A percentile compares a stretch with the other conserved stretches of the same genome.
Evolutionary conservation across 2,329 filamentous ascomycete species (phyloP).

Genomic region (Xylariaceae sp.): DNA sequence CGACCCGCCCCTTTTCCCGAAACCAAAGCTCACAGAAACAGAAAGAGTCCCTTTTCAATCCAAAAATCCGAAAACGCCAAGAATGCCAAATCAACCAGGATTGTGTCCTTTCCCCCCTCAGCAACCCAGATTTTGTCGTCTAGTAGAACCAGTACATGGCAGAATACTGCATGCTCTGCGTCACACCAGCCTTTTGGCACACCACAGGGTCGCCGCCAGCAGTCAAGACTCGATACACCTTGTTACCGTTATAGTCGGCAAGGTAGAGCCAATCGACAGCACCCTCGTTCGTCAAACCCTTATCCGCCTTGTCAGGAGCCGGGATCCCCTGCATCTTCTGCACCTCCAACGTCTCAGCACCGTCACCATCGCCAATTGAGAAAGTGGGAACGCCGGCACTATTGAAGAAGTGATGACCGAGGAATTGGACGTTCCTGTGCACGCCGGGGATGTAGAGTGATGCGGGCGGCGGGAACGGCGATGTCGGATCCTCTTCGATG

Average conservation of each 20-base stretch:
- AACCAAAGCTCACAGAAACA: not conserved
- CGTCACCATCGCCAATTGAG: constrained; percentile 40
- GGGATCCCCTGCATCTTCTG: constrained; percentile 46
- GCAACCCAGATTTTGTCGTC: not conserved
- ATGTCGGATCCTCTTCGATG: constrained; percentile 33
- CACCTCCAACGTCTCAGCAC: constrained; percentile 39
- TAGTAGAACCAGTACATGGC: constrained; percentile 55
- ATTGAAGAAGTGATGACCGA: constrained; percentile 67
- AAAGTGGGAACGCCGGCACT: constrained; percentile 52
- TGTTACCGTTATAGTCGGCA: constrained; percentile 36
- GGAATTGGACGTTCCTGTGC: constrained; percentile 35
- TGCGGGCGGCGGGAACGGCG: constrained; percentile 37
- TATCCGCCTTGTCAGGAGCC: constrained; percentile 47
- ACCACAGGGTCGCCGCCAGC: constrained; percentile 44
- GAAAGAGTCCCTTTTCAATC: not conserved
- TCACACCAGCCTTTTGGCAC: constrained; percentile 38
- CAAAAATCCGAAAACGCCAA: constrained; percentile 12
- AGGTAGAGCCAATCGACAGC: constrained; percentile 54
- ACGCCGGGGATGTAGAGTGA: constrained; percentile 36
- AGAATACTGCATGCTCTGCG: constrained; percentile 50
- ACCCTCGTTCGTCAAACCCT: constrained; percentile 43
- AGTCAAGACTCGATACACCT: constrained; percentile 52
- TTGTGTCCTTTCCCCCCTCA: not conserved
- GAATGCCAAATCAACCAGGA: constrained; percentile 10
- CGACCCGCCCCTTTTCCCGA: not conserved